A percentile compares a stretch with the other conserved stretches of the same genome.
Evolutionary conservation across 2,329 filamentous ascomycete genomes (phyloP).

Genomic region (Hawksworthiomyces lignivorus): DNA sequence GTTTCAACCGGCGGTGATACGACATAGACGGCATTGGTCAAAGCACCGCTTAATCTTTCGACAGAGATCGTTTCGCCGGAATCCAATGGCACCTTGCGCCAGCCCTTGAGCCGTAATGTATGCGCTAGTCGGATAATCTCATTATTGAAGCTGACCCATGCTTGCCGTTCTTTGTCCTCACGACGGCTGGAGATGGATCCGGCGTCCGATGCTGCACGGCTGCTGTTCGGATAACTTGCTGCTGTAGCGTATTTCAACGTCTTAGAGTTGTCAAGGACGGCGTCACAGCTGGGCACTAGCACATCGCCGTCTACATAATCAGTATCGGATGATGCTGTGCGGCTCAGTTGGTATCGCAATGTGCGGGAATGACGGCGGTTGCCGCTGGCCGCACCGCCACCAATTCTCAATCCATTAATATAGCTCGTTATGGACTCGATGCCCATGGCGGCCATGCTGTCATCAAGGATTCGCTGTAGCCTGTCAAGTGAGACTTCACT

Average conservation of each 20-base stretch:
- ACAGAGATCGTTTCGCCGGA: constrained; percentile 61
- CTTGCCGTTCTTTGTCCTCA: constrained; percentile 61
- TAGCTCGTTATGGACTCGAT: constrained; percentile 23
- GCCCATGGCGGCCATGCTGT: constrained; percentile 50
- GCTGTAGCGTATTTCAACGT: constrained; percentile 59
- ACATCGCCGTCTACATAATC: constrained; percentile 76
- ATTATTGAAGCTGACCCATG: constrained; percentile 81
- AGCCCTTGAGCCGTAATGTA: constrained; percentile 83
- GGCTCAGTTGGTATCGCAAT: constrained; percentile 32
- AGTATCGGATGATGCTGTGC: constrained; percentile 68
- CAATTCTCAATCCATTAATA: background rate
- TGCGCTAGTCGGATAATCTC: constrained; percentile 87
- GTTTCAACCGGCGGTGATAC: constrained; percentile 71
- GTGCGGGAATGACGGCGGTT: constrained; percentile 22
- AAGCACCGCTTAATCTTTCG: constrained; percentile 74
- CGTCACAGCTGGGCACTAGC: constrained; percentile 79
- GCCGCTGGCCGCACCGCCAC: background rate
- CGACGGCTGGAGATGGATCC: constrained; percentile 35
- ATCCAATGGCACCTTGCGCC: constrained; percentile 74
- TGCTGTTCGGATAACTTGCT: constrained; percentile 38
- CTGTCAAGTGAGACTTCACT: constrained; percentile 69
- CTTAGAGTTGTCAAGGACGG: constrained; percentile 79
- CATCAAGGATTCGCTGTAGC: constrained; percentile 71
- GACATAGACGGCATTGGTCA: constrained; percentile 96
- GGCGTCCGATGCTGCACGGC: constrained; percentile 31